These are phyloP conservation scores for Diaporthe citri DNA, from an alignment of 2,329 filamentous ascomycete genomes.

Conservation along the genomic window DNA sequence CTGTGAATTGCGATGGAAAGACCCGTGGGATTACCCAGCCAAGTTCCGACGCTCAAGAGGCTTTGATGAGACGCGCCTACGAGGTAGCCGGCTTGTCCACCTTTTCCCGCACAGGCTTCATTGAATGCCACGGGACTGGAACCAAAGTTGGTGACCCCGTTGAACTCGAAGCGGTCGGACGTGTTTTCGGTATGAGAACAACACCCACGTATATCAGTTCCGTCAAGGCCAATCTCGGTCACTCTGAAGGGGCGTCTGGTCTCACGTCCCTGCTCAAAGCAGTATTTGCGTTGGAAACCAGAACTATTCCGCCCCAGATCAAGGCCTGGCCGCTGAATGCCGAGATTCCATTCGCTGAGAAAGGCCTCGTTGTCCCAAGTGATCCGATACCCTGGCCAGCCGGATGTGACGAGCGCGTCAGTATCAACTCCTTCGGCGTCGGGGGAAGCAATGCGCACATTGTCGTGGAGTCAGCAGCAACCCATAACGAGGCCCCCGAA, in stretches of 20 bases:
- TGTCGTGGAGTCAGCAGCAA: slow-evolving; percentile 36
- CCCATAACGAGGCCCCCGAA: slow-evolving; percentile 52
- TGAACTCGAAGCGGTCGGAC: slow-evolving; percentile 51
- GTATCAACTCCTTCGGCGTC: slow-evolving; percentile 25
- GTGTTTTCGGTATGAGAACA: slow-evolving; percentile 45
- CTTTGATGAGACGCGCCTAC: slow-evolving; percentile 50
- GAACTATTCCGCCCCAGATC: slow-evolving; percentile 50
- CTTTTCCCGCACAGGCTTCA: slow-evolving; percentile 46
- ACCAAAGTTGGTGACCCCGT: slow-evolving; percentile 52
- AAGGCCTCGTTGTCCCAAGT: slow-evolving; percentile 44
- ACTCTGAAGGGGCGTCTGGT: slow-evolving; percentile 58
- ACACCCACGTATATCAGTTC: slow-evolving; percentile 46
- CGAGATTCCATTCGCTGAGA: slow-evolving; percentile 46
- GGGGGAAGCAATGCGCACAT: background rate
- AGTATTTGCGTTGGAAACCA: slow-evolving; percentile 55
- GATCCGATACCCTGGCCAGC: slow-evolving; percentile 48
- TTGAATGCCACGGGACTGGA: slow-evolving; percentile 53
- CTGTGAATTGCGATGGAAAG: slow-evolving; percentile 58
- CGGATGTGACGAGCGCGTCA: slow-evolving; percentile 43
- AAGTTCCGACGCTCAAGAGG: slow-evolving; percentile 48
- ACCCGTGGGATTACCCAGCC: slow-evolving; percentile 56
- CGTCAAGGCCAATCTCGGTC: slow-evolving; percentile 56
- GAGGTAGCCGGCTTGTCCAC: slow-evolving; percentile 45
- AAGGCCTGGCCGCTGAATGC: slow-evolving; percentile 43
- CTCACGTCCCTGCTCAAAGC: slow-evolving; percentile 58